A percentile compares a stretch with the other conserved stretches of the same genome.
Evolutionary conservation across 371 early-diverging fungal species (phyloP).

Genomic region (Mortierella sp.): DNA sequence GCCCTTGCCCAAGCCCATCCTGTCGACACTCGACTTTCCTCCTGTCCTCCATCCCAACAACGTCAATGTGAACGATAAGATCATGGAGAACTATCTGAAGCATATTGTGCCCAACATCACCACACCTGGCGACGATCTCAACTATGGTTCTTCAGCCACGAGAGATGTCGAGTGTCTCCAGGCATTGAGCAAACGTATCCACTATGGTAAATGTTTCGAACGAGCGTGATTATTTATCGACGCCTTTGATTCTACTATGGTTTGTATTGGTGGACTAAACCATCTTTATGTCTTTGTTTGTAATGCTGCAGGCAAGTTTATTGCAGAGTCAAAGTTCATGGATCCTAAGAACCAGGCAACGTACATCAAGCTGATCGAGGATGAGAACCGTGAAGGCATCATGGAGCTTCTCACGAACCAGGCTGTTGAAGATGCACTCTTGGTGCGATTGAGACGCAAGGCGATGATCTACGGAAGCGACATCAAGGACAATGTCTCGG

Average conservation of each 20-base stretch:
- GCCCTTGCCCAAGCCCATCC: conserved; percentile 86
- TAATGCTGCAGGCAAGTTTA: conserved; percentile 82
- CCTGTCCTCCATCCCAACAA: conserved; percentile 74
- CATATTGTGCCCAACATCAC: conserved; percentile 79
- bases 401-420: conserved; percentile 88
- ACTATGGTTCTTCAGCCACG: conserved; percentile 94
- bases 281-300: neutral
- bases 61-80: conserved; percentile 87
- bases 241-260: neutral
- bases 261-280: neutral
- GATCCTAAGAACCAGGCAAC: conserved; percentile 76
- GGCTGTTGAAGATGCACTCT: conserved; percentile 83
- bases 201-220: conserved; percentile 76
- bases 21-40: conserved; percentile 85
- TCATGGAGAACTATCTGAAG: conserved; percentile 83
- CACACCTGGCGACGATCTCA: conserved; percentile 75
- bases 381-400: conserved; percentile 80
- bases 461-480: conserved; percentile 94
- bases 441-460: conserved; percentile 86
- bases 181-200: conserved; percentile 92
- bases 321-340: conserved; percentile 95
- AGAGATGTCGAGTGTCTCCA: conserved; percentile 94
- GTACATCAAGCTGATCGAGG: conserved; percentile 87
- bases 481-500: conserved; percentile 52
- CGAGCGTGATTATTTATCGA: neutral